Evolutionary conservation across 192 early-diverging fungal species (phyloP).

Genomic region (Coemansia sp.): DNA sequence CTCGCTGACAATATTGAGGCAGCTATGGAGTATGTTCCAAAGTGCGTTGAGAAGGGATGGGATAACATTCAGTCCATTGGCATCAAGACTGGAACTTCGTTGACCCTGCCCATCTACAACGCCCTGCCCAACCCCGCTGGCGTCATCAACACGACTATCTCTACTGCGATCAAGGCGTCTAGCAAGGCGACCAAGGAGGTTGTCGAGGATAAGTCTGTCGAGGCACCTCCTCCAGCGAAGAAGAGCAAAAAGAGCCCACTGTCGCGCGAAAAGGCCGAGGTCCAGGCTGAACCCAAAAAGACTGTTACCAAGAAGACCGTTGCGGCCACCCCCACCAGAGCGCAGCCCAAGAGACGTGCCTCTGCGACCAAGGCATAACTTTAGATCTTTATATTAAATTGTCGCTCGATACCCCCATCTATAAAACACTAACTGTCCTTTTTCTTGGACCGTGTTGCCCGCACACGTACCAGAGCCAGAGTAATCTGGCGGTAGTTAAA

Average conservation of each 20-base stretch:
- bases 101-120: conserved; percentile 83
- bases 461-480: conserved; percentile 4
- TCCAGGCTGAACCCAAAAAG: conserved; percentile 3
- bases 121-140: conserved; percentile 53
- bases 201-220: conserved; percentile 4
- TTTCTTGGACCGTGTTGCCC: conserved; percentile 22
- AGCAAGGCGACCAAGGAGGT: conserved; percentile 3
- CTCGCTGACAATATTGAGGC: conserved; percentile 77
- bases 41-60: conserved; percentile 76
- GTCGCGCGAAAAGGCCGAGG: conserved; percentile 26
- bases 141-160: conserved; percentile 15
- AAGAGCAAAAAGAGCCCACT: conserved; percentile 40
- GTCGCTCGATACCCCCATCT: not conserved
- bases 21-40: conserved; percentile 62
- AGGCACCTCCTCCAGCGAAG: conserved; percentile 17
- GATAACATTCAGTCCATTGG: conserved; percentile 82
- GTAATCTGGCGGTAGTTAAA: conserved; percentile 71
- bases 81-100: conserved; percentile 80
- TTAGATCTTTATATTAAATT: not conserved
- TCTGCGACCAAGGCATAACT: conserved; percentile 9
- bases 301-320: conserved; percentile 12
- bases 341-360: conserved; percentile 22
- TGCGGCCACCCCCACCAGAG: not conserved
- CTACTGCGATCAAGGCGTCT: not conserved
- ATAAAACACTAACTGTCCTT: conserved; percentile 24